Base-by-base conservation (phyloP, 805 yeast genomes). In the Candida xiaguanensis region DNA sequence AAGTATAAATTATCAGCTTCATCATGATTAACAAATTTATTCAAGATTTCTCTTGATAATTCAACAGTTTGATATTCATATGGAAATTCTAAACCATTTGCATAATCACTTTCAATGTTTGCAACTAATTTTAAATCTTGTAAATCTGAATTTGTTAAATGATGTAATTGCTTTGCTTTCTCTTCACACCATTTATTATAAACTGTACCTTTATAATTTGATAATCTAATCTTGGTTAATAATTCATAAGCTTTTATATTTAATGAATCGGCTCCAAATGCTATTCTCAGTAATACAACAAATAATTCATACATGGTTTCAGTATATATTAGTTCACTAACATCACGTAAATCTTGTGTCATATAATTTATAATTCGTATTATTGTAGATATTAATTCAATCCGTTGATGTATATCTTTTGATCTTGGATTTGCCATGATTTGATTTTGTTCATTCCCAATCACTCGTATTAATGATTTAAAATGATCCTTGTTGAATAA, bases 1-100 rank as follows among this genome's bases (percentile, higher is more conserved):
- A 74, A 63, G 55, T 78, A 85, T 45, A 87, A 62, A 38, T 78
- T 76, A 57, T 88, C 95, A 1, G 88, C 87, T 49, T 85, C 95
- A 46, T 84, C 89, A 51, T 81, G 80, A 3, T 87, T 82, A 8
- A 80, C 74, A 43, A 80, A 78, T 19, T 73, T 70, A 42, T 81
- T 87, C 39, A 88, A 63, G 14, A 87, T 73, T 45, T 81, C 85
- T 45, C 87, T 67, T 0, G 95, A 82, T 52, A 82, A 63, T 45
- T 81, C 87, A 27, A 83, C 77, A 2, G 79, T 77, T 41, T 76
- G 80, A 41, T 69, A 75, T 40, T 77, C 80, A 51, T 80, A 82
- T 5, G 78, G 74, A 43, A 78, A 71, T 51, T 80, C 86, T 11
- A 79, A 53, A 1, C 86, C 86, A 51, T 80, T 79, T 36, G 79